Evolutionary conservation across 2,329 filamentous ascomycete species (phyloP), one percentile per base, ranked within the genome.

Genomic region (Elsinoe arachidis): DNA sequence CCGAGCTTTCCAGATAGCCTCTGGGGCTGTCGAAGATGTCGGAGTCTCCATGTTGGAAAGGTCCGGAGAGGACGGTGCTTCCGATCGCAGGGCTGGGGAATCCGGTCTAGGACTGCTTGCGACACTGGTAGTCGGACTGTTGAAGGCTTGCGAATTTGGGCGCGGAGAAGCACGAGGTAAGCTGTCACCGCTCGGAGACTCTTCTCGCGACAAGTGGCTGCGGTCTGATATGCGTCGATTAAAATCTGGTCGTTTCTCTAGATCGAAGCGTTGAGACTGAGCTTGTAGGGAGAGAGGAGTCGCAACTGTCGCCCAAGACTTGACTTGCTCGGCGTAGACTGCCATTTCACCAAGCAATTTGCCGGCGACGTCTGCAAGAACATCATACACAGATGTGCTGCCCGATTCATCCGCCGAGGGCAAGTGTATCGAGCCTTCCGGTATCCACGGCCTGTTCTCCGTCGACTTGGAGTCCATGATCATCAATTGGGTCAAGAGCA

Each of bases 401-500:
- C 84, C 88, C 46, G 84, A 87, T 26, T 83, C 76, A 58, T 85
- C 79, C 17, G 76, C 74, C 0, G 85, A 82, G 14, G 90, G 90
- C 23, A 96, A 81, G 38, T 82, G 78, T 46, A 85, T 76, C 39
- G 93, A 80, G 49, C 85, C 87, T 63, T 90, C 83, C 2, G 78
- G 77, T 9, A 73, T 64, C 67, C 72, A 66, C 67, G 70, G 26
- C 82, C 81, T 44, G 86, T 74, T 19, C 78, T 78, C 14, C 82
- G 73, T 2, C 77, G 73, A 74, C 51, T 78, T 74, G 43, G 86
- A 86, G 69, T 95, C 89, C 69, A 96, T 95, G 33, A 96, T 74
- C 55, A 96, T 72, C 11, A 93, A 78, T 59, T 86, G 86, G 64
- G 93, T 88, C 1, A 90, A 82, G 54, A 95, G 77, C 0, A 86